A percentile compares a stretch with the other conserved stretches of the same genome.
Conservation (phyloP, 306 rosid genomes). For the Lithocarpus polystachyus region DNA sequence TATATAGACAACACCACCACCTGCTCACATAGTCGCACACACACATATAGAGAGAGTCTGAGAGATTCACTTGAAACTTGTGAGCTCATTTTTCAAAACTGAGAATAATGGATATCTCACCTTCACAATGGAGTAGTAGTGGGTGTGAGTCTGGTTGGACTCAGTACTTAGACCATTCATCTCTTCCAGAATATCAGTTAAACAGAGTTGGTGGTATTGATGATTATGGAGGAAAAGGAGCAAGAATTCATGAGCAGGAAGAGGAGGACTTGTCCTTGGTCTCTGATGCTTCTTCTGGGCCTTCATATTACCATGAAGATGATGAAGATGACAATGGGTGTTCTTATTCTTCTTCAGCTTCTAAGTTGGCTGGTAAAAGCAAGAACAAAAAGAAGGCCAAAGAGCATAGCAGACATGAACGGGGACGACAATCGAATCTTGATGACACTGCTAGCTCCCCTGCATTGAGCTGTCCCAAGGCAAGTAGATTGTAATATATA, state of each 20-base stretch:
- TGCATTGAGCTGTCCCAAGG: constrained; percentile 40
- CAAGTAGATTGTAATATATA: constrained; percentile 23
- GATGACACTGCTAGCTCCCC: constrained; percentile 97
- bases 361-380: constrained; percentile 21
- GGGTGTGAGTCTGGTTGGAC: constrained; percentile 98
- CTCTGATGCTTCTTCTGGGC: constrained; percentile 95
- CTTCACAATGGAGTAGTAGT: constrained; percentile 53
- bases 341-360: constrained; percentile 29
- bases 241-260: constrained; percentile 16
- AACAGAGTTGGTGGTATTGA: constrained; percentile 11
- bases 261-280: constrained; percentile 77
- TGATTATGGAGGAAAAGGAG: constrained; percentile 24
- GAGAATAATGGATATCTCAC: constrained; percentile 49
- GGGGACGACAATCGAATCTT: constrained; percentile 48
- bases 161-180: constrained; percentile 66
- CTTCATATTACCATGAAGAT: constrained; percentile 55
- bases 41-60: neutral
- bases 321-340: constrained; percentile 41
- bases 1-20: constrained; percentile 32
- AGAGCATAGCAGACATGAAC: constrained; percentile 43
- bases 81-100: neutral
- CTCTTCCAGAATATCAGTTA: constrained; percentile 39
- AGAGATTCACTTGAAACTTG: neutral
- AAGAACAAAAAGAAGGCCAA: constrained; percentile 41
- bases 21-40: neutral